Evolutionary conservation across 768 basidiomycete species (phyloP), one percentile per base, ranked within the genome.

Genomic region (Coprinopsis strossmayeri): DNA sequence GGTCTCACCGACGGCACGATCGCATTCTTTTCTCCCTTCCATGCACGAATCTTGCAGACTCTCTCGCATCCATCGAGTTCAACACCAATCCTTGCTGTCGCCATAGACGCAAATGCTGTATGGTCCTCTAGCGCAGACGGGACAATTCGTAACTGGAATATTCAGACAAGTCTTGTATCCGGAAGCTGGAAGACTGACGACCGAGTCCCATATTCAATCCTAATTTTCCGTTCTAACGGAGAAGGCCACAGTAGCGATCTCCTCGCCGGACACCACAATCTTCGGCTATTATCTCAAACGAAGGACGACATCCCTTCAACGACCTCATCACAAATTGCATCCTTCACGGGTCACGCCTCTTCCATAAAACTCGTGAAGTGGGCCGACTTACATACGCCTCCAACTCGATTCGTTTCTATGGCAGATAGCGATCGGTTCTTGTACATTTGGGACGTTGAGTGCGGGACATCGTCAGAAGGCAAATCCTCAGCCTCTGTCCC

Each of bases 291-390:
- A 15, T 71, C 78, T 13, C 55, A 62, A 25, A 53, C 62, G 21
- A 44, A 49, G 39, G 50, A 46, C 25, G 61, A 61, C 27, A 47
- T 66, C 40, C 61, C 69, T 28, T 49, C 66, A 15, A 68, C 67
- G 57, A 76, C 73, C 60, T 72, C 75, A 13, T 64, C 61, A 39
- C 69, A 72, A 52, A 32, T 74, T 4, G 72, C 76, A 2, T 70
- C 71, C 10, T 83, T 84, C 53, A 82, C 78, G 17, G 84, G 84
- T 0, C 84, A 87, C 56, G 78, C 81, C 3, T 81, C 83, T 18
- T 64, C 74, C 5, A 66, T 81, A 51, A 74, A 67, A 52, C 62
- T 64, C 24, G 57, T 82, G 11, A 68, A 69, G 47, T 85, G 82
- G 81, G 74, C 74, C 45, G 59, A 57, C 11, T 69, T 70, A 13